phyloP scores from a whole-genome alignment of 306 rosid species.

The Ziziphus jujuba region DNA sequence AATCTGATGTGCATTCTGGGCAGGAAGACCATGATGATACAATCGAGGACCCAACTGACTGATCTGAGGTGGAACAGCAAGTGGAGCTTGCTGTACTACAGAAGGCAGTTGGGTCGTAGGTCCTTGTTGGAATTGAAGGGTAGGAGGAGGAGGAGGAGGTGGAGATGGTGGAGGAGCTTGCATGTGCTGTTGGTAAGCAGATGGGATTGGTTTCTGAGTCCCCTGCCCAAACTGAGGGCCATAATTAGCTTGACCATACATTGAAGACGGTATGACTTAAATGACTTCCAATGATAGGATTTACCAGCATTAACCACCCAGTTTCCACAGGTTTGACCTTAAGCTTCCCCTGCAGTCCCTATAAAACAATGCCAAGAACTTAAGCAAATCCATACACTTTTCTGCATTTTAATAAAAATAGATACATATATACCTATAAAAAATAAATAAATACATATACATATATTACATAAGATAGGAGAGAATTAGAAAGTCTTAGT shows the following conservation, averaged over 20 bases:
- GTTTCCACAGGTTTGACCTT: slow-evolving; percentile 24
- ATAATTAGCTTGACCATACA: slow-evolving; percentile 70
- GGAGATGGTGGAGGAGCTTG: slow-evolving; percentile 30
- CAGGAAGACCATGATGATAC: slow-evolving; percentile 48
- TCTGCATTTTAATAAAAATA: too few species aligned
- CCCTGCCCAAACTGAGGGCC: slow-evolving; percentile 45
- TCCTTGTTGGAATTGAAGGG: slow-evolving; percentile 31
- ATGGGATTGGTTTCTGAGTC: slow-evolving; percentile 44
- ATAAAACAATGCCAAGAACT: neutral
- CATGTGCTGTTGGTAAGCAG: slow-evolving; percentile 46
- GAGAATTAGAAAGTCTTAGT: neutral
- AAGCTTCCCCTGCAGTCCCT: slow-evolving; percentile 7
- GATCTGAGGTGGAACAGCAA: slow-evolving; percentile 36
- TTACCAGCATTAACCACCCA: slow-evolving; percentile 17
- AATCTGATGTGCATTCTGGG: slow-evolving; percentile 34
- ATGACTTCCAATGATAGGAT: slow-evolving; percentile 20
- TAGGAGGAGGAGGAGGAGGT: slow-evolving; percentile 23
- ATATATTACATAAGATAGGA: too few species aligned
- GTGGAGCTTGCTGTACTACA: slow-evolving; percentile 28
- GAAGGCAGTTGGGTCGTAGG: slow-evolving; percentile 21
- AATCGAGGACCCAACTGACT: slow-evolving; percentile 35
- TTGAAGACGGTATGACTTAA: slow-evolving; percentile 27
- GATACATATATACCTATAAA: too few species aligned
- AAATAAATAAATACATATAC: too few species aligned
- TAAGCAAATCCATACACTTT: neutral